Evolutionary conservation across 306 rosid genomes (phyloP), one percentile per base, ranked within the genome.

Genomic region (Trichosanthes cucumerina): DNA sequence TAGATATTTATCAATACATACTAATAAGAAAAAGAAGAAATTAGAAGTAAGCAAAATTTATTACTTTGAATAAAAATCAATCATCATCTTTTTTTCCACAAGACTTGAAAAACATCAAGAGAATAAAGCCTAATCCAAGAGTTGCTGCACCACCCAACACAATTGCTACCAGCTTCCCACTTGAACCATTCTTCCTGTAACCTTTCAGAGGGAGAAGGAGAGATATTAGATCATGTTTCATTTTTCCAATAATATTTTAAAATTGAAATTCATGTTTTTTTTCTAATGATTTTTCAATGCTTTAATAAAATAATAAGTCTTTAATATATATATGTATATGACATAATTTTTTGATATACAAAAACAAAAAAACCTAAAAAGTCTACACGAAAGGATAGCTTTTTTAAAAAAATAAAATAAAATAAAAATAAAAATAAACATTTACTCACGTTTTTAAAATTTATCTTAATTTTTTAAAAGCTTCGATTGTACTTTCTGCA

Each of bases 101-200:
- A 65, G 95, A 88, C 77, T 52, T 87, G 85, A 88, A 23, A 75
- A 84, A 34, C 54, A 85, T 53, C 0, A 86, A 5, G 62, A 90
- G 75, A 28, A 91, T 66, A 79, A 86, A 16, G 16, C 78, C 95
- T 26, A 89, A 1, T 28, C 34, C 9, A 75, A 89, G 13, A 62
- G 84, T 88, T 31, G 88, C 92, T 33, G 74, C 91, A 9, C 88
- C 97, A 84, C 91, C 98, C 44, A 82, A 79, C 59, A 92, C 12
- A 75, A 92, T 88, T 21, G 95, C 96, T 26, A 82, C 41, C 50
- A 70, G 21, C 81, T 79, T 92, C 57, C 75, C 47, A 3, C 62
- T 24, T 5, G 76, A 70, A 70, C 33, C 74, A 80, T 16, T 31
- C 3, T 57, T 79, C n/a, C 72, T 79, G 36, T 16, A 15, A 18